Conservation (phyloP, 2,329 filamentous ascomycete genomes). For the Incumbomyces lentus region DNA sequence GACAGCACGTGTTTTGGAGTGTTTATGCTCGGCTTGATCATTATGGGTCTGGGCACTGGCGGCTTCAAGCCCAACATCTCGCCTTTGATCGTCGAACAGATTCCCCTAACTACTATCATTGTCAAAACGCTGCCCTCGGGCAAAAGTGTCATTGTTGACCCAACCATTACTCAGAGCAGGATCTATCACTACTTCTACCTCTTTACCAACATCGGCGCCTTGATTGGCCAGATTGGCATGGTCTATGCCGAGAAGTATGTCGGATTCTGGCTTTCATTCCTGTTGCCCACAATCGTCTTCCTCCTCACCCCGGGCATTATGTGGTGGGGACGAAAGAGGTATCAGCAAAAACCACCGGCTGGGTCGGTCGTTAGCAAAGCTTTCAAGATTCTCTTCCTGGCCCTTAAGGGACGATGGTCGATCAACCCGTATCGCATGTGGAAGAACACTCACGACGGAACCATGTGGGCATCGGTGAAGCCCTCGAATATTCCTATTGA, state of each 20-base stretch:
- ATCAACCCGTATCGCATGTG: constrained; percentile 47
- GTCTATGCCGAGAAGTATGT: constrained; percentile 67
- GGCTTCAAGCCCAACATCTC: constrained; percentile 64
- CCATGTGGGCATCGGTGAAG: constrained; percentile 23
- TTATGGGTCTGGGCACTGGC: constrained; percentile 64
- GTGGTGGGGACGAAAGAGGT: constrained; percentile 49
- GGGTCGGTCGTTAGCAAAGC: constrained; percentile 47
- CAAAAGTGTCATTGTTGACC: constrained; percentile 61
- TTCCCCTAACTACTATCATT: constrained; percentile 47
- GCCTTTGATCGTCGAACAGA: constrained; percentile 54
- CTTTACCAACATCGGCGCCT: constrained; percentile 58
- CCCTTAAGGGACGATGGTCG: constrained; percentile 54
- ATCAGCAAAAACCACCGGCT: constrained; percentile 54
- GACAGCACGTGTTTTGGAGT: constrained; percentile 49
- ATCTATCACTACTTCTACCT: constrained; percentile 64
- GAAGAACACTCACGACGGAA: constrained; percentile 13
- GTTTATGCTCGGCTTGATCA: constrained; percentile 53
- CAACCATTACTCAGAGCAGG: constrained; percentile 55
- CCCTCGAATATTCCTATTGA: constrained; percentile 42
- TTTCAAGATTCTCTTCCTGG: constrained; percentile 28
- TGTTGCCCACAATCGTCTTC: constrained; percentile 58
- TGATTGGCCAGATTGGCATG: constrained; percentile 54
- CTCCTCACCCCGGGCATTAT: constrained; percentile 52
- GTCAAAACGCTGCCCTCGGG: constrained; percentile 48
- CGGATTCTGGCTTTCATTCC: constrained; percentile 63